Percentiles rank a stretch among this genome's conserved stretches.
These are phyloP conservation scores for Cercospora berteroae DNA, from an alignment of 2,329 filamentous ascomycete genomes.

Conservation along the genomic window DNA sequence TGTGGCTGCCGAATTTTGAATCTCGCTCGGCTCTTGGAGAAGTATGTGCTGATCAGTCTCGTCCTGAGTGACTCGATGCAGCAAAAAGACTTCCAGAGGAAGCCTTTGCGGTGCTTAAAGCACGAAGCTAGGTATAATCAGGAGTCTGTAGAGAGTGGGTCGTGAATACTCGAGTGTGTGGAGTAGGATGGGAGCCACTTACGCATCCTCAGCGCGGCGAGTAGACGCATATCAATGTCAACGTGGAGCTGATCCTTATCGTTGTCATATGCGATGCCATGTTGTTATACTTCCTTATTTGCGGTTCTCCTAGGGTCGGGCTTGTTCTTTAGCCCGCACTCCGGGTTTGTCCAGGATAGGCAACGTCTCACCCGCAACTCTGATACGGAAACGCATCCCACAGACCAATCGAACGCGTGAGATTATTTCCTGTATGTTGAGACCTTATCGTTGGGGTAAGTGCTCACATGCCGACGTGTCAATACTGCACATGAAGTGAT, in stretches of 20 bases:
- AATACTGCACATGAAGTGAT: background rate
- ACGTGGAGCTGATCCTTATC: conserved; percentile 7
- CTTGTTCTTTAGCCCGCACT: conserved; percentile 8
- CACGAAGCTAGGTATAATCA: background rate
- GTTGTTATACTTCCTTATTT: background rate
- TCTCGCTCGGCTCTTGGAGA: background rate
- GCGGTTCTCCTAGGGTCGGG: background rate
- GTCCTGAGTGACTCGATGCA: background rate
- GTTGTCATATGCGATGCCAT: conserved; percentile 4
- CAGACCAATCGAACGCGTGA: background rate
- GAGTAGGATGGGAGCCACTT: background rate
- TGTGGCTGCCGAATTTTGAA: background rate
- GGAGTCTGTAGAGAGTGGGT: background rate
- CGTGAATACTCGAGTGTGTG: background rate
- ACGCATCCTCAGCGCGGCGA: background rate
- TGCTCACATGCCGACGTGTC: background rate
- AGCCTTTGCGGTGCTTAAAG: background rate
- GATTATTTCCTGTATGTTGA: background rate
- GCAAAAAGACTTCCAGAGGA: background rate
- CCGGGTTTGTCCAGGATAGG: background rate
- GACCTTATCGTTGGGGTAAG: background rate
- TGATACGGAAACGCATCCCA: background rate
- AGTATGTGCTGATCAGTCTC: background rate
- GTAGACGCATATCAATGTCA: conserved; percentile 2
- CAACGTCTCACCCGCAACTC: conserved; percentile 1